Base-by-base conservation (phyloP, 257 asterid species). In the Galeopsis tetrahit region DNA sequence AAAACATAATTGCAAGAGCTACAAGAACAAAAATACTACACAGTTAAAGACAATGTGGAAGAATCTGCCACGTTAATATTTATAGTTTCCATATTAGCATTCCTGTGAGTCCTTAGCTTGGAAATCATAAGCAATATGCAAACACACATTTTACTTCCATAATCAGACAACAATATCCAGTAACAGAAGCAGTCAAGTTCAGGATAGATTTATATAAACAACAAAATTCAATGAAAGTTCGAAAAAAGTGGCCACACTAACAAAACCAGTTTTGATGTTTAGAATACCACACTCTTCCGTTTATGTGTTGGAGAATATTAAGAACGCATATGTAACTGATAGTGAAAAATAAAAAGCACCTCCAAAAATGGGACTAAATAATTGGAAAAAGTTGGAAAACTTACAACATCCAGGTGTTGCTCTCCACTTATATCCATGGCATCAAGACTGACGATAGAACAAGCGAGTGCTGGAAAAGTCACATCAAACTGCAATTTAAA, bases 391-490 rank as follows among this genome's bases (percentile, higher is more conserved):
- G 11, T 61, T 53, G 75, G 34, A 58, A 76, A 57, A 82, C 99
- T 70, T 92, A 95, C 99, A 48, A 95, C 89, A 76, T 95, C 99
- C 79, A 95, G 89, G 79, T 95, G 99, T 79, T 95, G 97, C 88
- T 92, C 99, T 79, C 99, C 98, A 72, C 99, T 88, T 61, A 95
- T 92, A 86, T 95, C 99, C 96, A 95, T 95, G 75, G 96, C 99
- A 83, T 95, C 99, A 63, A 95, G 79, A 78, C 99, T 95, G 81
- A 95, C 78, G 40, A 90, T 88, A 65, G 99, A 95, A 73, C 99
- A 95, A 15, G 99, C 82, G 71, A 95, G 93, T 62, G 97, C 97
- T 44, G 99, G 98, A 74, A 95, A 92, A 72, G 99, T 95, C 76
- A 95, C 90, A 85, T 95, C 99, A 79, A 92, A 95, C 99, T 95